Percentiles rank a stretch among this genome's conserved stretches.
Evolutionary conservation across 2,329 filamentous ascomycete genomes (phyloP).

Genomic region (Macrophomina tecta): DNA sequence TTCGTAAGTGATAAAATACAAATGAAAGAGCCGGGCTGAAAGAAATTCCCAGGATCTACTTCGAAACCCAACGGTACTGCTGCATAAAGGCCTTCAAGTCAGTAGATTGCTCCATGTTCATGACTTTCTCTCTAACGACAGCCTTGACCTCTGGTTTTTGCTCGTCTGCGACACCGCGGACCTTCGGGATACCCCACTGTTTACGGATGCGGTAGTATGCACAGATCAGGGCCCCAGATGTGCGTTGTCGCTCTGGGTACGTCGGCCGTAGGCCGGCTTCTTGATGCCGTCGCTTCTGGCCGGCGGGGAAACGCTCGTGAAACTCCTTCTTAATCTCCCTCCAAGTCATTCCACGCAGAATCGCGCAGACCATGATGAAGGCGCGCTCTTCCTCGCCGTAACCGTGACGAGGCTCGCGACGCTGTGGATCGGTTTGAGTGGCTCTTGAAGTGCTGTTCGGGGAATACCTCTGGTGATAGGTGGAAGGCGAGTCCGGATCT

Average conservation of each 20-base stretch:
- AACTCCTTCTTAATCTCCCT: slow-evolving; percentile 27
- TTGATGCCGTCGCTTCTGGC: slow-evolving; percentile 27
- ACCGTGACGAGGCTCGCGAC: slow-evolving; percentile 23
- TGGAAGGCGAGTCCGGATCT: slow-evolving; percentile 10
- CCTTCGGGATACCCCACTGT: slow-evolving; percentile 26
- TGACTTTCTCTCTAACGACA: slow-evolving; percentile 19
- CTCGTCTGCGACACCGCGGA: slow-evolving; percentile 27
- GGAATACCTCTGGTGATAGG: background rate
- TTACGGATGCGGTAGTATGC: slow-evolving; percentile 29
- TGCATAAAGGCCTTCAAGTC: slow-evolving; percentile 16
- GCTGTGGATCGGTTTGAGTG: background rate
- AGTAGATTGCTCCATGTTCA: slow-evolving; percentile 21
- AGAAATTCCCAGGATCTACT: background rate
- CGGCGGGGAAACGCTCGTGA: slow-evolving; percentile 21
- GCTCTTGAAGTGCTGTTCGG: background rate
- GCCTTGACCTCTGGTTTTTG: slow-evolving; percentile 26
- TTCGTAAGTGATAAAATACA: background rate
- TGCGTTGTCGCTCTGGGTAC: slow-evolving; percentile 25
- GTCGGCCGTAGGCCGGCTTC: slow-evolving; percentile 24
- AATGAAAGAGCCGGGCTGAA: too few relatives aligned
- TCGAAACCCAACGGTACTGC: background rate
- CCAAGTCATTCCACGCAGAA: slow-evolving; percentile 27
- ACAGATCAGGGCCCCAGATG: slow-evolving; percentile 20
- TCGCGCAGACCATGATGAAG: slow-evolving; percentile 28
- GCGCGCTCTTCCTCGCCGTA: slow-evolving; percentile 28